These are phyloP conservation scores for Apiospora malaysiana DNA, from an alignment of 2,329 filamentous ascomycete genomes.

Conservation along the genomic window DNA sequence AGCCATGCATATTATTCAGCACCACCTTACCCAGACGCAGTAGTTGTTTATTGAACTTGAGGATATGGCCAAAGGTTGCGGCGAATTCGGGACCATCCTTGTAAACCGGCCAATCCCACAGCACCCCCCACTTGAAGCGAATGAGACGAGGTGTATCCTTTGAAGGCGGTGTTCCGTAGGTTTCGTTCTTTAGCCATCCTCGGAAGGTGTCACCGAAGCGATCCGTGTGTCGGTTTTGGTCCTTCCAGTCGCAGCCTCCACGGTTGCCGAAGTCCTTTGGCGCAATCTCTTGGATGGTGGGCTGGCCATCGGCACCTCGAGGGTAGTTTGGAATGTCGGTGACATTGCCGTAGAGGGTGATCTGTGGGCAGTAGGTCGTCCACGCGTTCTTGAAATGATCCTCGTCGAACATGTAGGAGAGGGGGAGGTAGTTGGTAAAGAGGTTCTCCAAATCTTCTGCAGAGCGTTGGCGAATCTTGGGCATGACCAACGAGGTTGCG, in stretches of 20 bases:
- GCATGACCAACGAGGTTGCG: slow-evolving; percentile 52
- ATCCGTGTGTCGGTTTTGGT: slow-evolving; percentile 49
- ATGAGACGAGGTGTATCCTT: slow-evolving; percentile 43
- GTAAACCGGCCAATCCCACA: slow-evolving; percentile 52
- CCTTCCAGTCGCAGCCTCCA: slow-evolving; percentile 45
- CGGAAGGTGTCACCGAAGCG: slow-evolving; percentile 44
- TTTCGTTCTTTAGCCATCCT: slow-evolving; percentile 39
- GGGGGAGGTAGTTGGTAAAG: slow-evolving; percentile 46
- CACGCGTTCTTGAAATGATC: slow-evolving; percentile 49
- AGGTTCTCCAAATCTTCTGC: slow-evolving; percentile 48
- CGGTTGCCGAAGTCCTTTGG: slow-evolving; percentile 47
- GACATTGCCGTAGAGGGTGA: slow-evolving; percentile 47
- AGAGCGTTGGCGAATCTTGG: slow-evolving; percentile 51
- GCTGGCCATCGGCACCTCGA: slow-evolving; percentile 41
- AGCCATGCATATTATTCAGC: slow-evolving; percentile 42
- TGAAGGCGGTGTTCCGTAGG: slow-evolving; percentile 34
- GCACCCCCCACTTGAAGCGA: slow-evolving; percentile 50
- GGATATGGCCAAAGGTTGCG: slow-evolving; percentile 49
- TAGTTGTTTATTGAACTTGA: slow-evolving; percentile 49
- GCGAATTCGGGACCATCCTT: slow-evolving; percentile 54
- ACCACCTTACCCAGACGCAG: slow-evolving; percentile 46
- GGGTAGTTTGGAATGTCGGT: slow-evolving; percentile 45
- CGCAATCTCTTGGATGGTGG: slow-evolving; percentile 47
- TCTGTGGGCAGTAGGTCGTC: slow-evolving; percentile 46
- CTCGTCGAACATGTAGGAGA: slow-evolving; percentile 55